A percentile compares a stretch with the other conserved stretches of the same genome.
These are phyloP conservation scores for Papiliotrema fonsecae DNA, from an alignment of 1,284 basidiomycete genomes.

Conservation along the genomic window DNA sequence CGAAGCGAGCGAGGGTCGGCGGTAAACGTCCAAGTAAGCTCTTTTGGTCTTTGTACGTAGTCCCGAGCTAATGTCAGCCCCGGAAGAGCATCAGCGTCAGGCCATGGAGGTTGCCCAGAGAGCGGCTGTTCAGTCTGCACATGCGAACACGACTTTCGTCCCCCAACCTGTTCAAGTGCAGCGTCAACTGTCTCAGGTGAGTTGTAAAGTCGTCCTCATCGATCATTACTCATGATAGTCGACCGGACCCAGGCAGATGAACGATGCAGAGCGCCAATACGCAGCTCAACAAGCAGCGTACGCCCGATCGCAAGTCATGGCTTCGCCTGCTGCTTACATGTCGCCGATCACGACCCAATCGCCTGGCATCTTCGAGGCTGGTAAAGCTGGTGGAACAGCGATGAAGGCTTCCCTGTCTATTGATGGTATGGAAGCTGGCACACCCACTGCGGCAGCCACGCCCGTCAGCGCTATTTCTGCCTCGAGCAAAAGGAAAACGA, in stretches of 20 bases:
- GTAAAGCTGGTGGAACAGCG: neutral
- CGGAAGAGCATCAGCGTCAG: constrained; percentile 24
- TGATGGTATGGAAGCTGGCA: neutral
- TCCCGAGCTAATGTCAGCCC: constrained; percentile 7
- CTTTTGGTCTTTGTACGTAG: neutral
- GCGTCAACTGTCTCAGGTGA: constrained; percentile 13
- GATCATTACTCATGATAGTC: neutral
- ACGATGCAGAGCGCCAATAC: constrained; percentile 21
- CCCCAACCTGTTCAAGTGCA: constrained; percentile 4
- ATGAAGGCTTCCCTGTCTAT: constrained; percentile 1
- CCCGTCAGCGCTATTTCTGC: neutral
- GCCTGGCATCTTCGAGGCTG: neutral
- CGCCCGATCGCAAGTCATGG: constrained; percentile 14
- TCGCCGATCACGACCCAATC: constrained; percentile 11
- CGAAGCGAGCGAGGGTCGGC: constrained; percentile 13
- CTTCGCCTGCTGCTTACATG: constrained; percentile 18
- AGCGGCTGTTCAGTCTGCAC: constrained; percentile 6
- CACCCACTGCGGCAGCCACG: neutral
- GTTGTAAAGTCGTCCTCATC: neutral
- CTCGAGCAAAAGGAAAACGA: neutral
- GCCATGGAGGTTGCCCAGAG: constrained; percentile 19
- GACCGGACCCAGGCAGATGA: constrained; percentile 2
- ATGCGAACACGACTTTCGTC: constrained; percentile 3
- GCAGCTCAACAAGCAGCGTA: constrained; percentile 19
- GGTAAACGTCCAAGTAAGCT: neutral